These are phyloP conservation scores for Claviceps sp. DNA, from an alignment of 2,329 filamentous ascomycete species.

Conservation along the genomic window DNA sequence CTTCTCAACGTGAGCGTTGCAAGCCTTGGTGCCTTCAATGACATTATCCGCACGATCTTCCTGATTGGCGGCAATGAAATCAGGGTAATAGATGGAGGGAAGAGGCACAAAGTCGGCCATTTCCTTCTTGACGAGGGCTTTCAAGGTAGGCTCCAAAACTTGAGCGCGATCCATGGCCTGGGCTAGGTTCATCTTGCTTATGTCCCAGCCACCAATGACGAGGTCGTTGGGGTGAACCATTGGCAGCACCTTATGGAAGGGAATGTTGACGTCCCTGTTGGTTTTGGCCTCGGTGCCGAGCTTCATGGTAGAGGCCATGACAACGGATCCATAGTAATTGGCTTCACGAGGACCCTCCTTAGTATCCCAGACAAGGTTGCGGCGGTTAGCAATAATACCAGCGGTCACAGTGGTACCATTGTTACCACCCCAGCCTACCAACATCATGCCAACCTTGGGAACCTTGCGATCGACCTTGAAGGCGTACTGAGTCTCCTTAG, in stretches of 20 bases:
- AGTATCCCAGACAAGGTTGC: constrained; percentile 78
- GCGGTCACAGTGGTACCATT: constrained; percentile 96
- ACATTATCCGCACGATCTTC: constrained; percentile 91
- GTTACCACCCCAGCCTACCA: constrained; percentile 96
- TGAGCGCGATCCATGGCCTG: constrained; percentile 90
- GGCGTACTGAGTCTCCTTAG: constrained; percentile 83
- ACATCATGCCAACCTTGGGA: constrained; percentile 90
- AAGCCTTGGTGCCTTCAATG: constrained; percentile 71
- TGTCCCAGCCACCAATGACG: constrained; percentile 93
- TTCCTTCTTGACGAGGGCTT: constrained; percentile 81
- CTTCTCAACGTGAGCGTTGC: constrained; percentile 76
- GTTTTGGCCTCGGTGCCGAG: constrained; percentile 78
- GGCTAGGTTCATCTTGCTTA: constrained; percentile 79
- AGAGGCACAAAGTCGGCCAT: constrained; percentile 81
- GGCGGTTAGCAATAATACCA: constrained; percentile 91
- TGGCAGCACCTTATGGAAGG: constrained; percentile 84
- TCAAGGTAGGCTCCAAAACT: constrained; percentile 91
- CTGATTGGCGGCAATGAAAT: constrained; percentile 98
- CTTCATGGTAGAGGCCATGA: constrained; percentile 97
- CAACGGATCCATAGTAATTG: constrained; percentile 96
- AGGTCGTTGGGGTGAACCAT: constrained; percentile 98
- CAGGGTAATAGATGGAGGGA: constrained; percentile 94
- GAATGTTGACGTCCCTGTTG: constrained; percentile 83
- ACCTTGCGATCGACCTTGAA: constrained; percentile 95
- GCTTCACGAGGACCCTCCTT: constrained; percentile 72